Conservation (phyloP, 495 filamentous ascomycete genomes). For the Apiosordaria backusii region DNA sequence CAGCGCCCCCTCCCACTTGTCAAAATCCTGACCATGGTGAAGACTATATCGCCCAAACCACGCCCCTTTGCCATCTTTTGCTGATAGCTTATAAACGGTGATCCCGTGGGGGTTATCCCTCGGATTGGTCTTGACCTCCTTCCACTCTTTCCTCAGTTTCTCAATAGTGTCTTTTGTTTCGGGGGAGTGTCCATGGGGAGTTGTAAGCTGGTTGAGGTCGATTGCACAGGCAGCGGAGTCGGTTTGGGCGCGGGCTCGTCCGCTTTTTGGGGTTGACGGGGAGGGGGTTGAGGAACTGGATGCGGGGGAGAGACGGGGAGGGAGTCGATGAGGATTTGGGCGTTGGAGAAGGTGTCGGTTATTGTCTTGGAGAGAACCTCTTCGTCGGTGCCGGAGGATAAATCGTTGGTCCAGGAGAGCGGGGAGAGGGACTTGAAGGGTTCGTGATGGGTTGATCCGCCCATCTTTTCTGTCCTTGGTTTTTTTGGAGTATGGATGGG, state of each 20-base stretch:
- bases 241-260: constrained; percentile 30
- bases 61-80: constrained; percentile 74
- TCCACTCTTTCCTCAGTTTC: constrained; percentile 77
- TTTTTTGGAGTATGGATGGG: neutral
- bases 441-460: constrained; percentile 46
- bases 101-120: constrained; percentile 72
- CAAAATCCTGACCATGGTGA: constrained; percentile 64
- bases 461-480: neutral
- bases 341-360: constrained; percentile 55
- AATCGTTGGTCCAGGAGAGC: constrained; percentile 57
- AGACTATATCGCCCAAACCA: constrained; percentile 91
- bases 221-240: constrained; percentile 21
- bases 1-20: constrained; percentile 60
- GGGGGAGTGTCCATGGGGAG: neutral
- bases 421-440: constrained; percentile 73
- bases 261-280: constrained; percentile 2
- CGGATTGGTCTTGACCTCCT: constrained; percentile 67
- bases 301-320: constrained; percentile 46
- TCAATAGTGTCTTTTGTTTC: constrained; percentile 9
- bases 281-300: constrained; percentile 3
- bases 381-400: constrained; percentile 45
- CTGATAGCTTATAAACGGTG: constrained; percentile 71
- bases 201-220: neutral
- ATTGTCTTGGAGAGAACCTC: constrained; percentile 53
- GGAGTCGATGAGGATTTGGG: constrained; percentile 70